Base-by-base conservation (phyloP, 2,329 filamentous ascomycete genomes). In the Tympanopsis confertula region DNA sequence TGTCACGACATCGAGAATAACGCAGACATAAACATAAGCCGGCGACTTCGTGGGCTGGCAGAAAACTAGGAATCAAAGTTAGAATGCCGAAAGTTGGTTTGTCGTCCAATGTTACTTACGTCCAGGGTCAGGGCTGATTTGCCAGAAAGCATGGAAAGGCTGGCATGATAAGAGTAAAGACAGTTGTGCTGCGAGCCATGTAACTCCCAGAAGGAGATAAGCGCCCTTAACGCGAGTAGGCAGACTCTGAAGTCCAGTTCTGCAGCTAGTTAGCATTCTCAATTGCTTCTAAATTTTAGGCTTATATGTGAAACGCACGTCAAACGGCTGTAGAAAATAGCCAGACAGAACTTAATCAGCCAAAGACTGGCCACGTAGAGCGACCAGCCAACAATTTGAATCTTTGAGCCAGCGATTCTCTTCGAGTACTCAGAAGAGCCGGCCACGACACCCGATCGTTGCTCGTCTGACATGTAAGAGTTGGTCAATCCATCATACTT, bases 71-170 rank as follows among this genome's bases (percentile, higher is more conserved):
- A 24, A 20, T 15, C 4, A 12, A 19, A 13, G 28, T 1, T 12
- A 37, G 32, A 32, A 18, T 38, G 39, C 10, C 44, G 32, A 35
- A 39, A 37, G 35, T 35, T 40, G 26, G 40, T 30, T 18, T 19
- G 13, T 20, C n/a, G 13, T 36, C 5, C 17, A 17, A 29, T 13
- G 20, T 39, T 35, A 55, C 60, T 42, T 41, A 66, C 61, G 61
- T 4, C 64, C 64, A 4, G 66, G 66, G 14, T 65, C 45, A 3
- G 63, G 67, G 41, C 56, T 49, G 28, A 60, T 68, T 47, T 71
- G 67, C 66, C 67, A 71, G 41, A 68, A 66, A 37, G 61, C 60
- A 15, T 55, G 45, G 26, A 69, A 56, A 0, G 67, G 66, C 32
- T 45, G 42, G 42, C 66, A 69, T 2, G 57, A 58, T n/a, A 67